Base-by-base conservation (phyloP, 176 grass and related monocot species). In the Pharus latifolius region DNA sequence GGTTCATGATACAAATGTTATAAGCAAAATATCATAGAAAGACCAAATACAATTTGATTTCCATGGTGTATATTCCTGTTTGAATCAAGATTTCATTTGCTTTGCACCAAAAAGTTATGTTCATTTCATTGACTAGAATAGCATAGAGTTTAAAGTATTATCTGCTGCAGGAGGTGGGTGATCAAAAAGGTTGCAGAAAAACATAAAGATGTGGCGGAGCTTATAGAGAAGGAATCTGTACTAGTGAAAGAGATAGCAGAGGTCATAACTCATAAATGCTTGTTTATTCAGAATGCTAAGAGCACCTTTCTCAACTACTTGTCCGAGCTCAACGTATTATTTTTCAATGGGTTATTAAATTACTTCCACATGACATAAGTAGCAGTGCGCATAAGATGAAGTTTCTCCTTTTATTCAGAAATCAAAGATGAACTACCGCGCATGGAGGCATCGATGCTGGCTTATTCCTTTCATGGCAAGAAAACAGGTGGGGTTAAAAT, bases 391-490 rank as follows among this genome's bases (percentile, higher is more conserved):
- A 50, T 15, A 49, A 56, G 2, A 67, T 27, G 16, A 26, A 57
- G 38, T 72, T 84, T 24, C 12, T 73, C 3, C 25, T 53, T 84
- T 7, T 92, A 78, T n/a, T n/a, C 50, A 92, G 94, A 98, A 90
- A 88, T 98, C 82, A 27, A 98, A 98, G 74, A 98, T 98, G 94
- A 98, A 98, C 82, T 98, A 92, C 60, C 94, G 89, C 35, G 86
- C 86, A 44, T 90, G 94, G 89, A 90, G 82, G 79, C 87, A 98
- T 63, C 81, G 83, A 6, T 92, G 81, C 38, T 98, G 94, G 94
- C 86, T 98, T 81, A 84, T 90, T 81, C 79, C 61, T 77, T 83
- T 75, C 81, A 90, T 98, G 94, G 88, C 72, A 75, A 78, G 55
- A 41, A 38, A 62, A 68, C 94, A 90, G 75, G 89, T 92, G 50